These are phyloP conservation scores for Xylariaceae sp. DNA, from an alignment of 2,329 filamentous ascomycete genomes.

Conservation along the genomic window DNA sequence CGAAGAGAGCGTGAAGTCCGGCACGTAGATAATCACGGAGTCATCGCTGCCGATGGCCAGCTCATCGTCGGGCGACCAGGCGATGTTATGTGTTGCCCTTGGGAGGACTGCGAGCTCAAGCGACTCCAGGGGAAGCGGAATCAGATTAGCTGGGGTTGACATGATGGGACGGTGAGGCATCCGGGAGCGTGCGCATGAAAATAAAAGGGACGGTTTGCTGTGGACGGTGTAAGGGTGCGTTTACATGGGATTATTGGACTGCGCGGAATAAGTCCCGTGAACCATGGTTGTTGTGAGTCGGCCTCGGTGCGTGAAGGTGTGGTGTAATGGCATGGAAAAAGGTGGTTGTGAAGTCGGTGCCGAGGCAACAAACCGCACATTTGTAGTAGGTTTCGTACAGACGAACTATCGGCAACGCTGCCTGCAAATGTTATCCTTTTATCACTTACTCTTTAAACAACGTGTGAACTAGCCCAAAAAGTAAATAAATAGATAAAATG, in stretches of 20 bases:
- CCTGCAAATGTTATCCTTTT: no score
- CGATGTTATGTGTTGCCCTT: constrained; percentile 41
- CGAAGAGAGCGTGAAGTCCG: constrained; percentile 38
- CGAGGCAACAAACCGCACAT: not conserved
- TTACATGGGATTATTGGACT: not conserved
- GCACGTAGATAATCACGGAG: constrained; percentile 49
- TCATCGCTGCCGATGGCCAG: constrained; percentile 55
- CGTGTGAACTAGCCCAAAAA: no score
- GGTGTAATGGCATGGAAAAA: not conserved
- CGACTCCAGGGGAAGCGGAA: constrained; percentile 45
- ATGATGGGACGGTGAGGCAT: no score
- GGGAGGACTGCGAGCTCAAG: constrained; percentile 43
- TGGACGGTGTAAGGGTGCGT: no score
- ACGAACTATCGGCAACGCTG: not conserved
- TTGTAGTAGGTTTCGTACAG: not conserved
- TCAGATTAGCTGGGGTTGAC: constrained; percentile 19
- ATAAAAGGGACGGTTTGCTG: no score
- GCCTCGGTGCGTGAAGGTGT: not conserved
- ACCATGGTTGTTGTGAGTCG: constrained; percentile 10
- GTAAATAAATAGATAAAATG: no score
- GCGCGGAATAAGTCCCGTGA: not conserved
- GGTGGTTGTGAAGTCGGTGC: not conserved
- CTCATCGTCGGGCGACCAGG: constrained; percentile 57
- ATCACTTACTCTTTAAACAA: no score
- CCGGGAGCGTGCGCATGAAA: no score